Percentiles rank a stretch among this genome's conserved stretches.
Evolutionary conservation across 176 grass and related monocot species (phyloP).

Genomic region (Canna indica): DNA sequence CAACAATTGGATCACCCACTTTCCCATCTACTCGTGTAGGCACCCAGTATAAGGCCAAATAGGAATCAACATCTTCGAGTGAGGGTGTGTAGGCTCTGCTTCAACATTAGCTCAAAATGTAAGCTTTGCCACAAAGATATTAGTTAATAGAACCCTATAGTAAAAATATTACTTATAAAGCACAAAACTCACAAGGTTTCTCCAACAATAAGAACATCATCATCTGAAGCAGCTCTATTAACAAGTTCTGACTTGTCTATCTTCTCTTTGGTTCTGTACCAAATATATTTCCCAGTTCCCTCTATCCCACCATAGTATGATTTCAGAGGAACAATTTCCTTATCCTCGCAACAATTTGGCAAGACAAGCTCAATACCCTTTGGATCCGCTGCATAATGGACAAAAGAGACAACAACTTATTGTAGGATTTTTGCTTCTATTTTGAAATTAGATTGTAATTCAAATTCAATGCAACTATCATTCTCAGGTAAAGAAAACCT

Average conservation of each 20-base stretch:
- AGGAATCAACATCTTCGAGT: slow-evolving; percentile 72
- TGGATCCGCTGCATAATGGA: slow-evolving; percentile 47
- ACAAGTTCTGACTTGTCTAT: slow-evolving; percentile 37
- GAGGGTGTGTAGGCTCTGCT: slow-evolving; percentile 69
- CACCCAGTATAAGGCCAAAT: slow-evolving; percentile 69
- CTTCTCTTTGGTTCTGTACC: slow-evolving; percentile 68
- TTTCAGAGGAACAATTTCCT: slow-evolving; percentile 73
- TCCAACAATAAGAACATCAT: slow-evolving; percentile 37
- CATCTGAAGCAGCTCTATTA: slow-evolving; percentile 36
- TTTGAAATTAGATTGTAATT: no score
- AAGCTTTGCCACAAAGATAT: slow-evolving; percentile 6
- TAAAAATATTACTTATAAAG: slow-evolving; percentile 21
- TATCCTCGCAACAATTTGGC: slow-evolving; percentile 66
- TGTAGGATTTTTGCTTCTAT: not conserved
- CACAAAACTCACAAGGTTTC: slow-evolving; percentile 53
- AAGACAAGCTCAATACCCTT: slow-evolving; percentile 58
- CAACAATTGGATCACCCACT: slow-evolving; percentile 48
- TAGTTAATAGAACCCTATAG: not conserved
- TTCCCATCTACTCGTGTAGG: slow-evolving; percentile 81
- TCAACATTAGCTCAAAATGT: slow-evolving; percentile 15
- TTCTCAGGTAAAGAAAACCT: not conserved
- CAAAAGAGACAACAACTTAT: not conserved
- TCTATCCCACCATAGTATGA: slow-evolving; percentile 87
- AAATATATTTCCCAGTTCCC: slow-evolving; percentile 68
- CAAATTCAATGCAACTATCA: not conserved